Evolutionary conservation across 2,329 filamentous ascomycete genomes (phyloP).

Genomic region (Phaeomoniella chlamydospora): DNA sequence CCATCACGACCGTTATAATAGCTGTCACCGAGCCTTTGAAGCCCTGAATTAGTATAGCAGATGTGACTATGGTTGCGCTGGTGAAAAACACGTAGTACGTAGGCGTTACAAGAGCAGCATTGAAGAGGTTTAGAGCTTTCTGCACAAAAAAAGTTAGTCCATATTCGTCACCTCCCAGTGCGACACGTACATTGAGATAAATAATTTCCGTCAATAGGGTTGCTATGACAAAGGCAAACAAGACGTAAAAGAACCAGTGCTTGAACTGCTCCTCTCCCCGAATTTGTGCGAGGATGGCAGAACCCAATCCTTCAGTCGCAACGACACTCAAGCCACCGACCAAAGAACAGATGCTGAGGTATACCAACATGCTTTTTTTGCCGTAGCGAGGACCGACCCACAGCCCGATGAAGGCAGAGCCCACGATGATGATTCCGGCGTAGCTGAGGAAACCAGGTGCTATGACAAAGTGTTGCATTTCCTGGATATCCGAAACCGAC

Average conservation of each 20-base stretch:
- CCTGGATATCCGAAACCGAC: constrained; percentile 73
- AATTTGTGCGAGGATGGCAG: constrained; percentile 79
- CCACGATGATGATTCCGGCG: constrained; percentile 67
- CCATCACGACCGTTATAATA: constrained; percentile 81
- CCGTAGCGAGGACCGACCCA: constrained; percentile 80
- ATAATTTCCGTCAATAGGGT: constrained; percentile 89
- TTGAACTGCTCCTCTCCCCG: constrained; percentile 79
- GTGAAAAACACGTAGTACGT: constrained; percentile 99
- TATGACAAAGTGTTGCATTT: constrained; percentile 82
- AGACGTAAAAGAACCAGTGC: constrained; percentile 89
- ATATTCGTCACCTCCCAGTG: not conserved
- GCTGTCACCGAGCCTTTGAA: constrained; percentile 74
- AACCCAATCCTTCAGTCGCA: constrained; percentile 80
- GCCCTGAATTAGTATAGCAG: constrained; percentile 78
- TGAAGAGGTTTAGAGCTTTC: constrained; percentile 98
- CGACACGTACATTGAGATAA: constrained; percentile 69
- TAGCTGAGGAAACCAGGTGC: constrained; percentile 76
- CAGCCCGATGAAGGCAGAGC: constrained; percentile 55
- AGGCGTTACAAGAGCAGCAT: constrained; percentile 89
- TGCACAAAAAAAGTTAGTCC: constrained; percentile 26
- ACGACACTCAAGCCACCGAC: constrained; percentile 91
- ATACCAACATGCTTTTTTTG: constrained; percentile 95
- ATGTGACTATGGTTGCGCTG: constrained; percentile 85
- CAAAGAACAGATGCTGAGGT: constrained; percentile 90
- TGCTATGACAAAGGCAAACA: constrained; percentile 78